Percentiles rank a stretch among this genome's conserved stretches.
phyloP scores from a whole-genome alignment of 805 yeast genomes.

The Lachancea mirantina region DNA sequence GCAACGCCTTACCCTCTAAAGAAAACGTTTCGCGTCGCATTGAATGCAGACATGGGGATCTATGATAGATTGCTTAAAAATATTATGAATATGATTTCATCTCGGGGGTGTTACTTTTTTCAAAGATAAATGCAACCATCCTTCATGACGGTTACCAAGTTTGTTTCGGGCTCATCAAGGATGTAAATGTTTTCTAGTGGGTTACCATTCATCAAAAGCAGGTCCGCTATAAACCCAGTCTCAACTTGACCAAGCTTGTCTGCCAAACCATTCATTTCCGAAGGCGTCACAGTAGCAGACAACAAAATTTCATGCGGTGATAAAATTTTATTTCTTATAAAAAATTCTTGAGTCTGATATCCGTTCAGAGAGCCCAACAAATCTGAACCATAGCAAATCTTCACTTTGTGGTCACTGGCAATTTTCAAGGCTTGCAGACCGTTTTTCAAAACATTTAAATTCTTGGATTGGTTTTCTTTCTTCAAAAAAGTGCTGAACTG shows the following conservation, averaged over 20 bases:
- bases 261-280: slow-evolving; percentile 10
- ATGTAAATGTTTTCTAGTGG: slow-evolving; percentile 10
- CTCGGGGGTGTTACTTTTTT: no score
- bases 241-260: slow-evolving; percentile 11
- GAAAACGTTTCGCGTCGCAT: no score
- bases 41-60: no score
- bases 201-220: slow-evolving; percentile 11
- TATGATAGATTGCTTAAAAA: no score
- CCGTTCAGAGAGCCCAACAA: slow-evolving; percentile 10
- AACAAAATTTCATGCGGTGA: slow-evolving; percentile 10
- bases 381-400: slow-evolving; percentile 13
- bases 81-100: no score
- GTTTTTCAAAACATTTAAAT: slow-evolving; percentile 8
- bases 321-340: slow-evolving; percentile 11
- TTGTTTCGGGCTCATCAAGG: slow-evolving; percentile 12
- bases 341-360: slow-evolving; percentile 13
- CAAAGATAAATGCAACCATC: slow-evolving; percentile 10
- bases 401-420: slow-evolving; percentile 8
- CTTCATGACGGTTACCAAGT: slow-evolving; percentile 11
- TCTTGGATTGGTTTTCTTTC: slow-evolving; percentile 7
- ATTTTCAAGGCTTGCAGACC: slow-evolving; percentile 10
- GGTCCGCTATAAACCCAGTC: slow-evolving; percentile 11
- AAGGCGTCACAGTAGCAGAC: slow-evolving; percentile 12
- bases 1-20: no score
- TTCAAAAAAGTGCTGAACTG: slow-evolving; percentile 9